Conservation (phyloP, 352 stramenopile species). For the Phytophthora hibernalis region DNA sequence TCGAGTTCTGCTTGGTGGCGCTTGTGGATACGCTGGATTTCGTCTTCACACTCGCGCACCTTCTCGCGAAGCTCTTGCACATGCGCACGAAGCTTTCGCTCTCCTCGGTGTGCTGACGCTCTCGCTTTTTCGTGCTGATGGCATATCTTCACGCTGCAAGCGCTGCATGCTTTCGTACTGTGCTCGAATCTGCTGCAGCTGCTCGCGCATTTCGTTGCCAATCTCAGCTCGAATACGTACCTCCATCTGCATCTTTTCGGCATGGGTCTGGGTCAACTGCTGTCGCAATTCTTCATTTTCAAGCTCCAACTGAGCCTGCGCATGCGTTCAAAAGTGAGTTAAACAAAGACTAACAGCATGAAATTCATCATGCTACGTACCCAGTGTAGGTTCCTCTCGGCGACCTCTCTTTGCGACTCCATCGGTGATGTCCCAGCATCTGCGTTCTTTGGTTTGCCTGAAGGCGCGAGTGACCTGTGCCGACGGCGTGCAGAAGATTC, state of each 20-base stretch:
- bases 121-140: conserved; percentile 47
- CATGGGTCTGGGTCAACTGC: conserved; percentile 54
- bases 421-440: conserved; percentile 41
- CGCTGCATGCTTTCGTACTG: conserved; percentile 59
- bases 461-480: conserved; percentile 1
- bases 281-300: conserved; percentile 72
- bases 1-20: conserved; percentile 56
- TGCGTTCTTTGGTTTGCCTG: conserved; percentile 23
- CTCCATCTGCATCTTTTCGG: conserved; percentile 69
- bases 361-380: conserved; percentile 4
- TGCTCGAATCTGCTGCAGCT: conserved; percentile 68
- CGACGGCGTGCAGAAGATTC: conserved; percentile 24
- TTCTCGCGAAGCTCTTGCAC: conserved; percentile 73
- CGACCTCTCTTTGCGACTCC: conserved; percentile 35
- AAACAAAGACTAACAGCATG: conserved; percentile 8
- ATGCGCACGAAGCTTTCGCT: conserved; percentile 60
- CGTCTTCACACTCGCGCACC: conserved; percentile 80
- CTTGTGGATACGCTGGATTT: conserved; percentile 79
- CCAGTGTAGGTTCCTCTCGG: conserved; percentile 39
- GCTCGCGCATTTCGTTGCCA: conserved; percentile 75
- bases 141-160: conserved; percentile 40
- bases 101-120: conserved; percentile 55
- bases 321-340: background rate
- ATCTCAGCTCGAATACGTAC: conserved; percentile 67
- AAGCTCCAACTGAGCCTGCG: conserved; percentile 51